Base-by-base conservation (phyloP, 2,329 filamentous ascomycete species). In the Lecanicillium sp. region DNA sequence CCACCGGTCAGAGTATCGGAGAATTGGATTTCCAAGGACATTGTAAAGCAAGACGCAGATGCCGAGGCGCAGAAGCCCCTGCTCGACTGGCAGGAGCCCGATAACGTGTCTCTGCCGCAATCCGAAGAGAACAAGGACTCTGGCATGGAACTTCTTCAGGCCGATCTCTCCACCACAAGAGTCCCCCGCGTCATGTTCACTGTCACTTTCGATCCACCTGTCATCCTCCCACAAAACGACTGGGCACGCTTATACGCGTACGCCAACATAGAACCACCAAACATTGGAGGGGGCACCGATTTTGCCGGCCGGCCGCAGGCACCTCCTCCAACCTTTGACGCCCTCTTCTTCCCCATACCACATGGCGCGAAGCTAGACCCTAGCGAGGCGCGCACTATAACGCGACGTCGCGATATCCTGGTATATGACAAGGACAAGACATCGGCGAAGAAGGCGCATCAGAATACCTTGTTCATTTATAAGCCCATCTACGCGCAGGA, bases 101-200 rank as follows among this genome's bases (percentile, higher is more conserved):
- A 77, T 3, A 74, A 77, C 36, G 80, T 78, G 2, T 69, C 82
- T 19, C 53, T 84, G 17, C 71, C 62, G 4, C 53, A 59, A 11
- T 62, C 61, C 13, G 58, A 69, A 33, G 63, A 69, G 43, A 64
- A 60, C 44, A 70, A 64, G 50, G 64, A 76, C 41, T 64, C 69
- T 7, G 56, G 52, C 9, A 75, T 80, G 60, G 68, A 73, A 31
- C 58, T 75, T 36, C 63, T 79, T 25, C 66, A 71, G n/a, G 57
- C 65, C 43, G 48, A 62, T 45, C 54, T 60, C 32, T 56, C 65
- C 14, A 64, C 57, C 3, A 64, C 68, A 2, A 77, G 77, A 44
- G 67, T 84, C 4, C 82, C 83, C 4, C 77, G 86, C 37, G 78
- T 86, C 43, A 77, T 81, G 47, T 92, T 92, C 57, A 74, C 81